Conservation (phyloP, 805 yeast species). For the Candida manassasensis region DNA sequence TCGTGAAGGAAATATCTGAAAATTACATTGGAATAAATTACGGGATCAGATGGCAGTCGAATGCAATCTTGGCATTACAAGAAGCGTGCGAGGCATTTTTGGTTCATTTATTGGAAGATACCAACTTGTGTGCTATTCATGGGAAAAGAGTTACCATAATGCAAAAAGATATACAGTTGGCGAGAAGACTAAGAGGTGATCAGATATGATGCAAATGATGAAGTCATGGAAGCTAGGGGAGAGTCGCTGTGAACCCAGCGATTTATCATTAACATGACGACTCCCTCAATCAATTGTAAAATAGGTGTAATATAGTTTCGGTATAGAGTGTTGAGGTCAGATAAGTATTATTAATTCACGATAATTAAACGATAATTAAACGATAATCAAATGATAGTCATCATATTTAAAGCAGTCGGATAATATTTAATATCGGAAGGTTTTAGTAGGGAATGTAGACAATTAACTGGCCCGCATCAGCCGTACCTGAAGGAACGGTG, state of each 20-base stretch:
- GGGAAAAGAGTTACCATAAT: constrained; percentile 81
- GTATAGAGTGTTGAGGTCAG: no score
- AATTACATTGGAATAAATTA: constrained; percentile 49
- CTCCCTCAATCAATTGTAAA: no score
- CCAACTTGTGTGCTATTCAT: constrained; percentile 72
- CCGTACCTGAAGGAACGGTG: no score
- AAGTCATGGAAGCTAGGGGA: not conserved
- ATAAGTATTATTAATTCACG: no score
- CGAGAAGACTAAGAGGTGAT: constrained; percentile 68
- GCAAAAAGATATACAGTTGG: constrained; percentile 79
- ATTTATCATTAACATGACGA: no score
- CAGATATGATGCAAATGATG: constrained; percentile 3
- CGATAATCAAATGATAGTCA: no score
- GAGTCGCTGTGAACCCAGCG: no score
- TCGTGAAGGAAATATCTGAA: constrained; percentile 70
- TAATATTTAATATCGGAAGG: no score
- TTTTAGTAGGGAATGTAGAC: no score
- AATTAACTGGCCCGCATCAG: no score
- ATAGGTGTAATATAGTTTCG: constrained; percentile 1
- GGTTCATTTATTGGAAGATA: constrained; percentile 70
- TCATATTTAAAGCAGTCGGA: no score
- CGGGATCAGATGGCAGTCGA: constrained; percentile 71
- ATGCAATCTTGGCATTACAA: constrained; percentile 72
- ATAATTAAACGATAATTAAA: no score
- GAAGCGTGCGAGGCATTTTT: constrained; percentile 79